Base-by-base conservation (phyloP, 495 filamentous ascomycete genomes). In the Neurospora africana region DNA sequence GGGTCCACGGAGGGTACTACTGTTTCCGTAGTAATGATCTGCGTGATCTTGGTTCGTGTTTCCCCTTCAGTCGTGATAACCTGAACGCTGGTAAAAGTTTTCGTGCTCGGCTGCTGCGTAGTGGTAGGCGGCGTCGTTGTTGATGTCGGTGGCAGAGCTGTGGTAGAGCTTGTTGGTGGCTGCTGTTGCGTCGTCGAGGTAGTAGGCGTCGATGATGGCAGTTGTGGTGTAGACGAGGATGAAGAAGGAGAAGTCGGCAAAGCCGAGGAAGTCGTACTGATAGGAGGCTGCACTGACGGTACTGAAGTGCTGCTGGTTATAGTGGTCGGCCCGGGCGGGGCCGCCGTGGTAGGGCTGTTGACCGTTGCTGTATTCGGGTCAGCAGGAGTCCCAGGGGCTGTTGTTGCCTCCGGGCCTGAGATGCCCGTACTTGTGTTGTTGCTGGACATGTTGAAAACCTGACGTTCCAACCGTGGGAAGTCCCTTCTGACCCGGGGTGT, bases 371-470 rank as follows among this genome's bases (percentile, higher is more conserved):
- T 70, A 23, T 72, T 61, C 67, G 81, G 77, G 15, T 82, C 71
- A 23, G 82, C 68, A 23, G 83, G 75, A 21, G 77, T 68, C 67
- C 72, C 72, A 9, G 72, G 72, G 71, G 75, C 71, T 71, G 65
- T 43, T 72, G 78, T 74, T 68, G 72, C 70, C 47, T 72, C 10
- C 61, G 72, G 71, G 40, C 37, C 61, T 65, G 53, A 65, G 15
- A 65, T 8, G 37, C 41, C 72, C 76, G 81, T 79, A 81, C 77
- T 82, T 75, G 82, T 83, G 72, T 72, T 76, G 74, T 83, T 85
- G 43, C 75, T 75, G 69, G 83, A 81, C 84, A 86, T 86, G 74
- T 77, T 78, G 78, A 85, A 83, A 40, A 76, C 74, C 61, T 78
- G 79, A 70, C 77, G 79, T 74, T 72, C 77, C 69, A 80, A 73